phyloP scores from a whole-genome alignment of 2,329 filamentous ascomycete genomes.

The Beauveria sp. region DNA sequence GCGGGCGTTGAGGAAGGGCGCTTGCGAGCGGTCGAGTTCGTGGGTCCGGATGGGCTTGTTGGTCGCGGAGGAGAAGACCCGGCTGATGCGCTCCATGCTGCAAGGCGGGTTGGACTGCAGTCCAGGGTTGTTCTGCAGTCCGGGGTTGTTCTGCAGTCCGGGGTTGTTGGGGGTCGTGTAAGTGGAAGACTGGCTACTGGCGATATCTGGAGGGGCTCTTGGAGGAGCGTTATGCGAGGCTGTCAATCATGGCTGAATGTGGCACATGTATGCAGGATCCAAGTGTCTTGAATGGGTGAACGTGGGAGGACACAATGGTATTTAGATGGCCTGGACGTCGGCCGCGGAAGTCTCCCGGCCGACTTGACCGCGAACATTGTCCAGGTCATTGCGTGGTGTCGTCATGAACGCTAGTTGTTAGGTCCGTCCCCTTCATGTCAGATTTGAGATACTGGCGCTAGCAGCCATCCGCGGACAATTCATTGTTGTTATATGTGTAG shows the following conservation, averaged over 20 bases:
- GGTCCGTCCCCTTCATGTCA: neutral
- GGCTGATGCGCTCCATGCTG: slow-evolving; percentile 32
- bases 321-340: neutral
- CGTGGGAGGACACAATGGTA: neutral
- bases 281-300: neutral
- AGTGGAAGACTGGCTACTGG: no score
- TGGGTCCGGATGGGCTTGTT: slow-evolving; percentile 44
- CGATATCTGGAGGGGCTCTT: no score
- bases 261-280: neutral
- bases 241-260: neutral
- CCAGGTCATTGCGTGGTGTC: neutral
- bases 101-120: neutral
- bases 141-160: neutral
- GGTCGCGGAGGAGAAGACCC: slow-evolving; percentile 41
- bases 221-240: no score
- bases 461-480: neutral
- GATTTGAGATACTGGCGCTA: neutral
- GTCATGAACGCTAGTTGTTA: neutral
- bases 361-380: neutral
- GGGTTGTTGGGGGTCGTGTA: neutral
- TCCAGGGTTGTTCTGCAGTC: neutral
- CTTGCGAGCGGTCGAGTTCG: slow-evolving; percentile 18
- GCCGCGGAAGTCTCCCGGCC: neutral
- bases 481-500: no score
- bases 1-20: slow-evolving; percentile 38